phyloP scores from a whole-genome alignment of 192 early-diverging fungal species.

The Coemansia sp. region DNA sequence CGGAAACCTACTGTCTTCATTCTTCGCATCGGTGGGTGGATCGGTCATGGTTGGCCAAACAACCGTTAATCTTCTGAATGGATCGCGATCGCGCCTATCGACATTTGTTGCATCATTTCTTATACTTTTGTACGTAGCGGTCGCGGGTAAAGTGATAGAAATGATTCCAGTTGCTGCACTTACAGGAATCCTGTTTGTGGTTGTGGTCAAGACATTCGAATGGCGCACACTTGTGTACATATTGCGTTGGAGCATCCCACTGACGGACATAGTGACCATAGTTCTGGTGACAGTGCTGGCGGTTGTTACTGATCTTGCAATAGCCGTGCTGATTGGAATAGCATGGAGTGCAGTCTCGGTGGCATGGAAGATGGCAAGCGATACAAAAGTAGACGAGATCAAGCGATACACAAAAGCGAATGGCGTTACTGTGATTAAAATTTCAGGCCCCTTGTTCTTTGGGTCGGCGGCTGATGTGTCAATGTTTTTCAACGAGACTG shows the following conservation, averaged over 20 bases:
- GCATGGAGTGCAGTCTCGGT: not conserved
- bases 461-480: slow-evolving; percentile 1
- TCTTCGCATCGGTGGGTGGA: not conserved
- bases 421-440: not conserved
- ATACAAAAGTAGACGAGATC: not conserved
- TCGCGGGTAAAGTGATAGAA: not conserved
- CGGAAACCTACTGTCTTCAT: slow-evolving; percentile 1
- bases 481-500: not conserved
- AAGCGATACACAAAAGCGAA: not conserved
- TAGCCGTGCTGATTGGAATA: not conserved
- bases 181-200: not conserved
- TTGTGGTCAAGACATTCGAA: not conserved
- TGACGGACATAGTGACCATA: not conserved
- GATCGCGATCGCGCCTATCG: not conserved
- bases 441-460: not conserved
- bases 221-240: not conserved
- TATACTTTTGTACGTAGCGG: not conserved
- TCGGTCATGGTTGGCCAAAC: not conserved
- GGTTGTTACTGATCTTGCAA: not conserved
- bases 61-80: not conserved
- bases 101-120: not conserved
- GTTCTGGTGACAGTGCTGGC: not conserved
- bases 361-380: slow-evolving; percentile 1
- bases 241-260: slow-evolving; percentile 1
- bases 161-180: not conserved